These are phyloP conservation scores for Kwoniella sp. DNA, from an alignment of 768 basidiomycete genomes.

Conservation along the genomic window DNA sequence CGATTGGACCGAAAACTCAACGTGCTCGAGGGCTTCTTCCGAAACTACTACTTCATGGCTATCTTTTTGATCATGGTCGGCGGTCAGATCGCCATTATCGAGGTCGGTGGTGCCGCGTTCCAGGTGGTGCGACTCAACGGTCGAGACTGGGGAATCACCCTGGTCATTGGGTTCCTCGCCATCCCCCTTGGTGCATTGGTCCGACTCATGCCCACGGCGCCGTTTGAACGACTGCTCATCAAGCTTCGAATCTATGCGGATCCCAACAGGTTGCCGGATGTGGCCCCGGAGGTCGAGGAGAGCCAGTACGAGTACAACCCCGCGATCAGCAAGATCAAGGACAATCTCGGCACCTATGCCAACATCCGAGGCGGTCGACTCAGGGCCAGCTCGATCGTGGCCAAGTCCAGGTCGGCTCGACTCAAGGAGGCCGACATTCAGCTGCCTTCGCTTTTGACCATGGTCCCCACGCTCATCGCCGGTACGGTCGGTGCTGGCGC, in stretches of 20 bases:
- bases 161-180: slow-evolving; percentile 79
- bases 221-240: slow-evolving; percentile 65
- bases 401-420: slow-evolving; percentile 65
- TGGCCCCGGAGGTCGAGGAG: slow-evolving; percentile 56
- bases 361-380: slow-evolving; percentile 67
- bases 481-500: slow-evolving; percentile 59
- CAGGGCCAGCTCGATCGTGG: slow-evolving; percentile 76
- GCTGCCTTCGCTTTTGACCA: slow-evolving; percentile 64
- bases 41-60: slow-evolving; percentile 75
- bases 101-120: slow-evolving; percentile 87
- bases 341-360: slow-evolving; percentile 75
- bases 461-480: slow-evolving; percentile 69
- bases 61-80: slow-evolving; percentile 85
- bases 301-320: slow-evolving; percentile 53
- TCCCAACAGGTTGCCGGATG: slow-evolving; percentile 62
- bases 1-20: slow-evolving; percentile 80
- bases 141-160: slow-evolving; percentile 87
- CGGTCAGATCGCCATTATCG: slow-evolving; percentile 81
- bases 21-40: slow-evolving; percentile 74
- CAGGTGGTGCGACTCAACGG: slow-evolving; percentile 73
- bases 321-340: slow-evolving; percentile 74
- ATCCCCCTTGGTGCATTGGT: slow-evolving; percentile 81
- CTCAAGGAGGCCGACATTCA: slow-evolving; percentile 51
- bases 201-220: slow-evolving; percentile 72
- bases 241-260: slow-evolving; percentile 61